phyloP scores from a whole-genome alignment of 2,329 filamentous ascomycete genomes.

The Sporothrix curviconia region DNA sequence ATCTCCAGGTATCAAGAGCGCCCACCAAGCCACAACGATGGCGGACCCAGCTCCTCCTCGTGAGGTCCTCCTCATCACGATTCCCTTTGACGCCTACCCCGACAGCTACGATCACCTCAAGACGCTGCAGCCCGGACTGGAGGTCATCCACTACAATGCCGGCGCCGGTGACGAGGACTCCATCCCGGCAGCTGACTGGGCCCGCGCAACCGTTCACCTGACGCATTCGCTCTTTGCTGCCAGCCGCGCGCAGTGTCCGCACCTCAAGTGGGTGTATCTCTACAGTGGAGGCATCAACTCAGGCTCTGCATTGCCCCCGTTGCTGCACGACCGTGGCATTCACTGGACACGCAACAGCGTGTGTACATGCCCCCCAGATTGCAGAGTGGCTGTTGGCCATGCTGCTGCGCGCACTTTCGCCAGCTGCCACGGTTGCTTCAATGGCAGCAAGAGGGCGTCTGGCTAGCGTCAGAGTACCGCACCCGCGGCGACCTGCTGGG shows the following conservation, averaged over 20 bases:
- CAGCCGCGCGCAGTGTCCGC: constrained; percentile 1
- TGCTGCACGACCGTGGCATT: constrained; percentile 6
- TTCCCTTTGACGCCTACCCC: constrained; percentile 1
- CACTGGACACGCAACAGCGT: constrained; percentile 13
- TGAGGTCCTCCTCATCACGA: constrained; percentile 6
- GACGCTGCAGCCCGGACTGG: not conserved
- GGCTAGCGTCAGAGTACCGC: not conserved
- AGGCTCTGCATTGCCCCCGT: constrained; percentile 3
- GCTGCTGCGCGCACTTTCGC: constrained; percentile 30
- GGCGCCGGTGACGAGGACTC: not conserved
- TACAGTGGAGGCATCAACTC: constrained; percentile 16
- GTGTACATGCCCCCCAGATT: constrained; percentile 38
- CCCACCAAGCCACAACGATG: too few relatives aligned
- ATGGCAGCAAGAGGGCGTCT: constrained; percentile 28
- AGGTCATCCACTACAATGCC: constrained; percentile 12
- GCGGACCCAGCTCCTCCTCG: not conserved
- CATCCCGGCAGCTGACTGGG: constrained; percentile 7
- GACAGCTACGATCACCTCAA: constrained; percentile 7
- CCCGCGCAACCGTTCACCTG: constrained; percentile 11
- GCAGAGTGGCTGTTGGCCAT: constrained; percentile 49
- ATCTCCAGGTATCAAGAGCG: too few relatives aligned
- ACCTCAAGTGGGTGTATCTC: constrained; percentile 11
- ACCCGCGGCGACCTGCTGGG: constrained; percentile 9
- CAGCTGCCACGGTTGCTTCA: constrained; percentile 19
- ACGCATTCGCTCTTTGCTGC: constrained; percentile 10